Evolutionary conservation across 2,329 filamentous ascomycete genomes (phyloP).

Genomic region (Fusarium beomiforme): DNA sequence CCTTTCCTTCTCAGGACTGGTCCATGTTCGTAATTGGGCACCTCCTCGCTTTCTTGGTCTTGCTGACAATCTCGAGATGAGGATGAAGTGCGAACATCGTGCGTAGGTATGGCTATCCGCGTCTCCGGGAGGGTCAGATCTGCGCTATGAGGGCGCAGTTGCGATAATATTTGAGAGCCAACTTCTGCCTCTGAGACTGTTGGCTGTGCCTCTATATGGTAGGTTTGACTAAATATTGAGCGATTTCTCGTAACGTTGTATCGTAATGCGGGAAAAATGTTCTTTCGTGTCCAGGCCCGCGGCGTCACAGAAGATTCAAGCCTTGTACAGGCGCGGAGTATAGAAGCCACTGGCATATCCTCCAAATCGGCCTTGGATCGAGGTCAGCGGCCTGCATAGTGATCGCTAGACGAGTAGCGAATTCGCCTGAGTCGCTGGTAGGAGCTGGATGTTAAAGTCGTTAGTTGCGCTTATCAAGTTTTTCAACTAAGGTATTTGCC

Average conservation of each 20-base stretch:
- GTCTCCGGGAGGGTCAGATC: conserved; percentile 4
- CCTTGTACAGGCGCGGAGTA: conserved; percentile 40
- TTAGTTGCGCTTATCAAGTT: conserved; percentile 1
- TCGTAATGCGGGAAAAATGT: conserved; percentile 25
- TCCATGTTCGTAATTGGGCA: not conserved
- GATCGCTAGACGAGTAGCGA: conserved; percentile 15
- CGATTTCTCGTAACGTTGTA: not conserved
- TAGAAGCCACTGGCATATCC: conserved; percentile 40
- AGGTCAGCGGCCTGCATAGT: conserved; percentile 36
- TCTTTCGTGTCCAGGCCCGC: conserved; percentile 29
- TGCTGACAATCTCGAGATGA: not conserved
- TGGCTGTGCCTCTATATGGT: conserved; percentile 9
- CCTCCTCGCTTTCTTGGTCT: not conserved
- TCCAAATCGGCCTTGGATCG: conserved; percentile 34
- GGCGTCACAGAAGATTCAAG: conserved; percentile 29
- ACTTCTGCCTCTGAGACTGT: not conserved
- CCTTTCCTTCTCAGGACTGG: not conserved
- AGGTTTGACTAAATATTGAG: conserved; percentile 16
- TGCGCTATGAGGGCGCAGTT: conserved; percentile 22
- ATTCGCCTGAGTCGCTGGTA: not conserved
- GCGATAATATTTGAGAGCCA: conserved; percentile 27
- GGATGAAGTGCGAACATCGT: not conserved
- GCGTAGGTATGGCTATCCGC: not conserved
- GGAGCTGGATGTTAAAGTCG: conserved; percentile 1
- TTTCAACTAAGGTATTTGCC: conserved; percentile 32